These are phyloP conservation scores for Brettanomyces bruxellensis DNA, from an alignment of 805 yeast genomes.

Conservation along the genomic window DNA sequence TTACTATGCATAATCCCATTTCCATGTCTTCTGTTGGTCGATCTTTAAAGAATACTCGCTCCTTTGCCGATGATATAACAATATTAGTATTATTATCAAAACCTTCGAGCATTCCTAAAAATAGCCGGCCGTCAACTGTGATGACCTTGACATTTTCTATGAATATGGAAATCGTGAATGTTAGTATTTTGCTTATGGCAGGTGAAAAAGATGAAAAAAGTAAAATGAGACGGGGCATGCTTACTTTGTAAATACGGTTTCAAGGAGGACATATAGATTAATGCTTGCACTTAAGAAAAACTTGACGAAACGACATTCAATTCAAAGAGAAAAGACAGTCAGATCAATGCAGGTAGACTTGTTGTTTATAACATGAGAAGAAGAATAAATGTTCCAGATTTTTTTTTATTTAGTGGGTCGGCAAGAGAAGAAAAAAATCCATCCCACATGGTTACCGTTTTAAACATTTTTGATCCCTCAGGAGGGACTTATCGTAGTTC, in stretches of 20 bases:
- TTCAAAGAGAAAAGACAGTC: too few relatives aligned
- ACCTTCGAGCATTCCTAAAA: constrained; percentile 44
- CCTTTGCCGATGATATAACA: constrained; percentile 41
- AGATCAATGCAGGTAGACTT: too few relatives aligned
- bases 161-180: constrained; percentile 8
- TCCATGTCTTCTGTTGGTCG: constrained; percentile 30
- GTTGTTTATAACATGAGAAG: too few relatives aligned
- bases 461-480: too few relatives aligned
- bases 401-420: neutral
- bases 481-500: too few relatives aligned
- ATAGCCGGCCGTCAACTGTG: constrained; percentile 48
- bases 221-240: constrained; percentile 2
- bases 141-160: constrained; percentile 43
- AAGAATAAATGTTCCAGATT: neutral
- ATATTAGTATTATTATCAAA: constrained; percentile 60
- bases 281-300: too few relatives aligned
- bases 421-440: too few relatives aligned
- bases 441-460: too few relatives aligned
- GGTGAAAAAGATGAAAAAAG: neutral
- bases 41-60: constrained; percentile 38
- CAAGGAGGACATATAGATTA: constrained; percentile 14
- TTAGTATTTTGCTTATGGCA: constrained; percentile 4
- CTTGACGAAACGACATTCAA: too few relatives aligned
- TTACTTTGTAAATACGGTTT: constrained; percentile 18
- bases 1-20: constrained; percentile 41